Base-by-base conservation (phyloP, 2,329 filamentous ascomycete genomes). In the Daldinia eschscholtzii region DNA sequence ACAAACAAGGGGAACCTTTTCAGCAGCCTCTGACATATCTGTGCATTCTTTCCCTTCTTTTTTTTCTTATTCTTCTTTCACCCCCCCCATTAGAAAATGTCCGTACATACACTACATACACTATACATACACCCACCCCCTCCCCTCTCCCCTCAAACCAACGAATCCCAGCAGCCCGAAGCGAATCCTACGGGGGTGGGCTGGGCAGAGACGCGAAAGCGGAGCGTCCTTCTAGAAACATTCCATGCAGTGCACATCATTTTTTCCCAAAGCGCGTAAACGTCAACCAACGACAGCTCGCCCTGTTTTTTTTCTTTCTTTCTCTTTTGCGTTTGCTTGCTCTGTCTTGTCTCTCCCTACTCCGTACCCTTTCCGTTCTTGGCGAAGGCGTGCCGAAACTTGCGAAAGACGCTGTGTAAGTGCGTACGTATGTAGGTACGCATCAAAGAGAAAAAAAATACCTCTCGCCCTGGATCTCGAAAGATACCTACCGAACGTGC, bases 191-290 rank as follows among this genome's bases (percentile, higher is more conserved):
- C 35, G 35, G 46, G 20, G 30, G 30, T 63, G 60, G 67, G 37
- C 61, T 41, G 64, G 66, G 68, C 67, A 67, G 30, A 55, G 33
- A 55, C 30, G 33, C 37, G 65, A 69, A 64, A 68, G 44, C 42
- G 64, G 70, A 72, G 65, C 50, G 37, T 63, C 53, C 66, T 76
- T 76, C 75, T 76, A 75, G 74, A 76, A 76, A 71, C 66, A 70
- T 76, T 76, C 75, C 63, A 76, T 76, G 75, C 75, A 74, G 73
- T 57, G 67, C 64, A 60, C 59, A 72, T 72, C 70, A 72, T 70
- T 55, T 70, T 55, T 64, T 52, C 46, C 12, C 35, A 57, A 15
- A 44, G 37, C 52, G 55, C 20, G 57, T 61, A 52, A 52, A 52
- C 50, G 64, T 67, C 63, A 46, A 56, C 59, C 50, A 71, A 50